These are phyloP conservation scores for Rhizopus stolonifer DNA, from an alignment of 371 early-diverging fungal species.

Conservation along the genomic window DNA sequence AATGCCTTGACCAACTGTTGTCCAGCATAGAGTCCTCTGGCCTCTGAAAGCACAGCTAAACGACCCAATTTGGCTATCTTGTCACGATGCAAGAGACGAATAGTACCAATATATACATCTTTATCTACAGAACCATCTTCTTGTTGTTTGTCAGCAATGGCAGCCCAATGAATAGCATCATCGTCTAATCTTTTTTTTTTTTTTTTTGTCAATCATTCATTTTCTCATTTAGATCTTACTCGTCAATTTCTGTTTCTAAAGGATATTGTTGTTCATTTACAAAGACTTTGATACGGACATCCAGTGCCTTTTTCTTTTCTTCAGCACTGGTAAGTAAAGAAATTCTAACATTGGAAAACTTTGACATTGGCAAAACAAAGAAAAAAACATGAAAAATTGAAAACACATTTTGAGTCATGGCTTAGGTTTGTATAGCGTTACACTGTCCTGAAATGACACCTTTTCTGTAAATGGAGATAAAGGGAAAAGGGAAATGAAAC, in stretches of 20 bases:
- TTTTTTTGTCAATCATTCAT: conserved; percentile 9
- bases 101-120: conserved; percentile 31
- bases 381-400: background rate
- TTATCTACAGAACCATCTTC: conserved; percentile 7
- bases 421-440: too few species aligned
- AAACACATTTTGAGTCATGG: too few species aligned
- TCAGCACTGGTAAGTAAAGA: conserved; percentile 9
- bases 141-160: conserved; percentile 16
- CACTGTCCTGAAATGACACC: too few species aligned
- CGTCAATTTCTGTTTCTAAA: conserved; percentile 36
- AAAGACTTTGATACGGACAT: conserved; percentile 44
- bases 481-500: too few species aligned
- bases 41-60: conserved; percentile 39
- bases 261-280: conserved; percentile 46
- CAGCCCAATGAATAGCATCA: conserved; percentile 27
- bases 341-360: conserved; percentile 10
- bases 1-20: conserved; percentile 25
- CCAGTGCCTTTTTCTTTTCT: conserved; percentile 26
- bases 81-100: conserved; percentile 19
- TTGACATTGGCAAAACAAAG: conserved; percentile 14
- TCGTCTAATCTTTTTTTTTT: conserved; percentile 17
- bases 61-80: conserved; percentile 39
- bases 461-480: too few species aligned
- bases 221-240: conserved; percentile 20
- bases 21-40: conserved; percentile 39